phyloP scores from a whole-genome alignment of 192 early-diverging fungal genomes.

The Mortierella hygrophila region DNA sequence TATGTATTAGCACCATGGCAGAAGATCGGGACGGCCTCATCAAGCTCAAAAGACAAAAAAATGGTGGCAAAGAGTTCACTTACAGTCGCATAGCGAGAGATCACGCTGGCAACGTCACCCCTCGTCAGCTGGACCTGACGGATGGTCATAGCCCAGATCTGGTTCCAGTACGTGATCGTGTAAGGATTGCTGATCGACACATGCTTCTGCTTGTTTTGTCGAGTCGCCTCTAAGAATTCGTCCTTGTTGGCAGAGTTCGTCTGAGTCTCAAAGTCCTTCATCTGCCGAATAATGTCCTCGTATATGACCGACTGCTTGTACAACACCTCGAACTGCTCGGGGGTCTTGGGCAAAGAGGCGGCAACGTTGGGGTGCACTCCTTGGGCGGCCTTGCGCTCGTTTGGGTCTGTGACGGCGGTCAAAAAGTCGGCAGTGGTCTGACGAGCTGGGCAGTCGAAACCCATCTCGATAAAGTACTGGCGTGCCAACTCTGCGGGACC shows the following conservation, averaged over 20 bases:
- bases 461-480: slow-evolving; percentile 69
- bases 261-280: slow-evolving; percentile 52
- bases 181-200: slow-evolving; percentile 68
- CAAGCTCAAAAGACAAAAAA: not conserved
- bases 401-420: slow-evolving; percentile 72
- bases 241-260: slow-evolving; percentile 13
- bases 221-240: slow-evolving; percentile 57
- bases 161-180: slow-evolving; percentile 69
- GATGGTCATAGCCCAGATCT: slow-evolving; percentile 65
- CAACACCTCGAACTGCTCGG: slow-evolving; percentile 69
- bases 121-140: slow-evolving; percentile 72
- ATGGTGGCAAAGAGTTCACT: not conserved
- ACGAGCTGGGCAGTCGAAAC: slow-evolving; percentile 68
- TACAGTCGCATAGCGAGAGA: slow-evolving; percentile 64
- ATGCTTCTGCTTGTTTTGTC: slow-evolving; percentile 64
- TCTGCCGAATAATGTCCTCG: slow-evolving; percentile 48
- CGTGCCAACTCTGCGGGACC: slow-evolving; percentile 68
- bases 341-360: slow-evolving; percentile 59
- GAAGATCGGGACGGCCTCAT: not conserved
- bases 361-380: slow-evolving; percentile 63
- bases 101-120: slow-evolving; percentile 60
- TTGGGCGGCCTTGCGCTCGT: slow-evolving; percentile 59
- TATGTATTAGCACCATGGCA: not conserved
- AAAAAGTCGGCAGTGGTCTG: slow-evolving; percentile 80
- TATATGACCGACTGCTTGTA: slow-evolving; percentile 61